Evolutionary conservation across 495 filamentous ascomycete species (phyloP).

Genomic region (Aspergillus baeticus): DNA sequence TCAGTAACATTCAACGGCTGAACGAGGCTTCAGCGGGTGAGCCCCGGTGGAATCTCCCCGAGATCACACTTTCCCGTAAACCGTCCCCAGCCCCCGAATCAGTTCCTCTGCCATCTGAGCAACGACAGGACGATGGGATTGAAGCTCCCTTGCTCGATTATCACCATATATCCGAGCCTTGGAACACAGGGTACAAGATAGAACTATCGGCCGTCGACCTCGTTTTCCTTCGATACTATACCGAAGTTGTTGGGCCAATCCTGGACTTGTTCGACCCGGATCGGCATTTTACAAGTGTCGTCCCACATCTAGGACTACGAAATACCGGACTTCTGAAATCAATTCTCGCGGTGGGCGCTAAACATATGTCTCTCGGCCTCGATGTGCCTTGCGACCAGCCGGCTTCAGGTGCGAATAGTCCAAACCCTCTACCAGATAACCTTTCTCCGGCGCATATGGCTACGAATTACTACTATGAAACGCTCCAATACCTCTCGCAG

Average conservation of each 20-base stretch:
- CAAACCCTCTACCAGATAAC: not conserved
- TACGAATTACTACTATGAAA: slow-evolving; percentile 22
- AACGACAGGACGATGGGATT: not conserved
- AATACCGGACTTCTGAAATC: slow-evolving; percentile 20
- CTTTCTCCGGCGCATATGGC: slow-evolving; percentile 5
- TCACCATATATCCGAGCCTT: not conserved
- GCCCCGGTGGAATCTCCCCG: slow-evolving; percentile 6
- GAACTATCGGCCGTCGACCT: not conserved
- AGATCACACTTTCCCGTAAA: slow-evolving; percentile 10
- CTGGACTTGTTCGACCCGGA: slow-evolving; percentile 20
- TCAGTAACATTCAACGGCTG: slow-evolving; percentile 17
- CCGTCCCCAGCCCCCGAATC: slow-evolving; percentile 7
- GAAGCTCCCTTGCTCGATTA: slow-evolving; percentile 2
- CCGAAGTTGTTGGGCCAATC: not conserved
- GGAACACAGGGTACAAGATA: slow-evolving; percentile 18
- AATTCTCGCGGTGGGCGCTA: slow-evolving; percentile 16
- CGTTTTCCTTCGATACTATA: not conserved
- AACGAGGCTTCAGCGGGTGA: not conserved
- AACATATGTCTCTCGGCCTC: slow-evolving; percentile 18
- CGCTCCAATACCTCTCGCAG: slow-evolving; percentile 23
- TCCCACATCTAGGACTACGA: slow-evolving; percentile 19
- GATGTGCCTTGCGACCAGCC: not conserved
- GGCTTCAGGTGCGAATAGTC: not conserved
- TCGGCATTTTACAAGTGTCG: slow-evolving; percentile 17
- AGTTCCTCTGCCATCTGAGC: no score